Evolutionary conservation across 140 eudicot genomes (phyloP), one percentile per base, ranked within the genome.

Genomic region (Senecio squalidus): DNA sequence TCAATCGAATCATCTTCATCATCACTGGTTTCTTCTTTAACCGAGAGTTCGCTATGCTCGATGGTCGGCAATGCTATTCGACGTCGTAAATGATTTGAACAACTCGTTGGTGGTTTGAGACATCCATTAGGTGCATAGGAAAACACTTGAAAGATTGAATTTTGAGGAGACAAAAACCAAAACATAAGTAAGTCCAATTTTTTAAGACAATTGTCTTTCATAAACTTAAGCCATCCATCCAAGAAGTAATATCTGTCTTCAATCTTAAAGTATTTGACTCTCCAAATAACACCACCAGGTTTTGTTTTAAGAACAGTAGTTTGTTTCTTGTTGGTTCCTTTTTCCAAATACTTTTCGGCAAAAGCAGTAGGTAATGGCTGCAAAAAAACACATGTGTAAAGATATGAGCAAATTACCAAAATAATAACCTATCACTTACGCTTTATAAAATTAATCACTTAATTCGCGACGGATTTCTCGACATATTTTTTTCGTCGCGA

Each of bases 191-290:
- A 67, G 38, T 67, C 58, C 8, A 56, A 58, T 3, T 22, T 30
- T 15, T 67, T 38, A 45, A 57, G 58, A 46, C 9, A 47, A 38
- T 56, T 67, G 6, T 45, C 58, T n/a, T 31, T 67, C 50, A 67
- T n/a, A 21, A 67, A 67, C 2, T 58, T 33, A 22, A 67, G 58
- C 66, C 73, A 67, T 29, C 73, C 66, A n/a, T 67, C 26, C 14
- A 9, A 15, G 10, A 67, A 67, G 50, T 13, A 67, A 27, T 56
- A 58, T 56, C 11, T 45, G n/a, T 43, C 66, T n/a, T 47, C 58
- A 3, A n/a, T 68, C 39, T 58, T 57, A 5, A 3, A 1, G 49
- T 26, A 55, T 58, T 47, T 48, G 3, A 68, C 59, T 0, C 21
- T 57, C 73, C 73, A 67, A 22, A 31, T 31, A 27, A 9, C 58